These are phyloP conservation scores for Alternaria brassicae DNA, from an alignment of 2,329 filamentous ascomycete species.

Conservation along the genomic window DNA sequence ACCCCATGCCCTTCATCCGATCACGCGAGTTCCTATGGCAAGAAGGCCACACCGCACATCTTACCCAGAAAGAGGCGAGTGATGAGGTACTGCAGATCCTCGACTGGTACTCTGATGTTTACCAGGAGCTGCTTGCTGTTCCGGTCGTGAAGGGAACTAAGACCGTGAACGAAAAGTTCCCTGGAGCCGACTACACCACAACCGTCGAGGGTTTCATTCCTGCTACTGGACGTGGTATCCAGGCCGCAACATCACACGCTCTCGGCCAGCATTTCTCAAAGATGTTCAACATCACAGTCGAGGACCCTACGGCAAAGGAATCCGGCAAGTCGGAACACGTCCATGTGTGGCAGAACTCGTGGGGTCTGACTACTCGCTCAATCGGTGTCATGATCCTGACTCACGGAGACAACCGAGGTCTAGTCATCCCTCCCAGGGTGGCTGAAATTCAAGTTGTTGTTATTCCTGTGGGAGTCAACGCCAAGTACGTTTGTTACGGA, in stretches of 20 bases:
- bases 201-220: constrained; percentile 98
- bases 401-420: constrained; percentile 92
- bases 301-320: constrained; percentile 78
- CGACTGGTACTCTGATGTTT: constrained; percentile 89
- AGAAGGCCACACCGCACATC: constrained; percentile 91
- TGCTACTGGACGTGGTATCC: constrained; percentile 92
- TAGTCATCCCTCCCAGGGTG: constrained; percentile 90
- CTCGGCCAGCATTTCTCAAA: constrained; percentile 98
- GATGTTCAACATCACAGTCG: constrained; percentile 98
- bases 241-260: constrained; percentile 92
- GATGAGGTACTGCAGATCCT: constrained; percentile 92
- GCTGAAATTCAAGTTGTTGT: constrained; percentile 86
- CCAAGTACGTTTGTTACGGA: constrained; percentile 67
- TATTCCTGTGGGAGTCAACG: constrained; percentile 91
- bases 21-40: constrained; percentile 98
- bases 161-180: constrained; percentile 98
- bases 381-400: constrained; percentile 99
- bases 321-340: constrained; percentile 71
- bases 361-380: constrained; percentile 95
- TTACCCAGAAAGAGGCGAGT: constrained; percentile 81
- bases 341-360: constrained; percentile 98
- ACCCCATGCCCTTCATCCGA: constrained; percentile 74
- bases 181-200: constrained; percentile 94
- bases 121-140: constrained; percentile 91
- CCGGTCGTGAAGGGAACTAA: constrained; percentile 93